Evolutionary conservation across 768 basidiomycete genomes (phyloP).

Genomic region (Galerina marginata): DNA sequence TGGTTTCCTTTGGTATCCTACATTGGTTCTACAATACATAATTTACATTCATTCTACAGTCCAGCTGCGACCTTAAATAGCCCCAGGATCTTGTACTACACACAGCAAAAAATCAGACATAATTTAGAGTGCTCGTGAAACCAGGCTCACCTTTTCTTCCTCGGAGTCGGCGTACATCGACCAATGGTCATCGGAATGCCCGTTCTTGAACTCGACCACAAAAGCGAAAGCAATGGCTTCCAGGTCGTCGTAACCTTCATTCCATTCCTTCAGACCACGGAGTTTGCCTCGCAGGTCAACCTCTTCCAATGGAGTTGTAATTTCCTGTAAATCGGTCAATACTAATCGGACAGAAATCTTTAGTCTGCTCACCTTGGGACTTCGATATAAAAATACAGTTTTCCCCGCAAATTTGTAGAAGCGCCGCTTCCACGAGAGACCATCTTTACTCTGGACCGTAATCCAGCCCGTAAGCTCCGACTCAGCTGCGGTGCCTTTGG

Average conservation of each 20-base stretch:
- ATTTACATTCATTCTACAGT: slow-evolving; percentile 30
- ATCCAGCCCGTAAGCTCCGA: slow-evolving; percentile 59
- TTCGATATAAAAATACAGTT: slow-evolving; percentile 54
- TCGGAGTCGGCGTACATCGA: slow-evolving; percentile 66
- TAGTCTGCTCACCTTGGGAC: slow-evolving; percentile 48
- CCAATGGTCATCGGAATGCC: slow-evolving; percentile 44
- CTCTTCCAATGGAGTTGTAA: slow-evolving; percentile 42
- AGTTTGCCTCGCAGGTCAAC: slow-evolving; percentile 54
- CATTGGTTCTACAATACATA: too few relatives aligned
- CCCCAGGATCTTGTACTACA: slow-evolving; percentile 52
- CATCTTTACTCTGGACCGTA: slow-evolving; percentile 60
- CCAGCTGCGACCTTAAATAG: slow-evolving; percentile 50
- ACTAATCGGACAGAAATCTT: neutral
- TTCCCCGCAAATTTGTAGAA: slow-evolving; percentile 61
- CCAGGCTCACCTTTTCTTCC: slow-evolving; percentile 57
- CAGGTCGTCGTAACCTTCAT: slow-evolving; percentile 71
- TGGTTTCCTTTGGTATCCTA: neutral
- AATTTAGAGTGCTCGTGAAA: neutral
- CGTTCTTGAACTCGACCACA: slow-evolving; percentile 63
- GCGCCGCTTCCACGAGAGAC: slow-evolving; percentile 66
- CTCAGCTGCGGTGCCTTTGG: slow-evolving; percentile 40
- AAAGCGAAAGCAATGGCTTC: slow-evolving; percentile 71
- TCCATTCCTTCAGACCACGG: slow-evolving; percentile 60
- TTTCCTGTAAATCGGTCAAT: slow-evolving; percentile 38
- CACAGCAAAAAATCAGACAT: slow-evolving; percentile 6